phyloP scores from a whole-genome alignment of 768 basidiomycete genomes.

The Tulasnella sp. region DNA sequence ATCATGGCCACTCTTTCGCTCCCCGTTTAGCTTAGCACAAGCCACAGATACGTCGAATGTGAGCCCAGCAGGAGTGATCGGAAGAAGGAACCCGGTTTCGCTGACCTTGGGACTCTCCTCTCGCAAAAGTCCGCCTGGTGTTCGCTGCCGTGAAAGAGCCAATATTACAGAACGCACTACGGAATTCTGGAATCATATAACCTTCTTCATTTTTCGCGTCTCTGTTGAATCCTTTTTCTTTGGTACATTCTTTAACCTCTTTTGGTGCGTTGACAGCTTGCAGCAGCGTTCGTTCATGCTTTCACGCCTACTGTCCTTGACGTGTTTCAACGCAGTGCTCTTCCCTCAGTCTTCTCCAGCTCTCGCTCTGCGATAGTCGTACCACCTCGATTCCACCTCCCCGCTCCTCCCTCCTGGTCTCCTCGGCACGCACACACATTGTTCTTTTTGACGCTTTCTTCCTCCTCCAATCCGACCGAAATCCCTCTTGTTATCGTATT shows the following conservation, averaged over 20 bases:
- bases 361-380: background rate
- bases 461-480: background rate
- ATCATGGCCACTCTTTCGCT: background rate
- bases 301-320: too few relatives aligned
- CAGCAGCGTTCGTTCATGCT: too few relatives aligned
- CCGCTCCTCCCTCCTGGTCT: background rate
- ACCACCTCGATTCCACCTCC: background rate
- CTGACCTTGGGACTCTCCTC: background rate
- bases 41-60: slow-evolving; percentile 89
- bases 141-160: slow-evolving; percentile 92
- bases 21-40: slow-evolving; percentile 65
- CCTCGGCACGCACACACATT: background rate
- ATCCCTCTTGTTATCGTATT: background rate
- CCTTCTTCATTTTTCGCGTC: background rate
- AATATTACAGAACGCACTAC: slow-evolving; percentile 85
- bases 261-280: too few relatives aligned
- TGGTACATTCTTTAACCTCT: background rate
- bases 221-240: too few relatives aligned
- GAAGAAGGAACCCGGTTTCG: too few relatives aligned
- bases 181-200: slow-evolving; percentile 80
- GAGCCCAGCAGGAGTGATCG: too few relatives aligned
- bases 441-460: background rate
- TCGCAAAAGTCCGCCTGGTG: slow-evolving; percentile 55
- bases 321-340: too few relatives aligned
- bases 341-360: background rate